These are phyloP conservation scores for Russula emetica DNA, from an alignment of 768 basidiomycete genomes.

Conservation along the genomic window DNA sequence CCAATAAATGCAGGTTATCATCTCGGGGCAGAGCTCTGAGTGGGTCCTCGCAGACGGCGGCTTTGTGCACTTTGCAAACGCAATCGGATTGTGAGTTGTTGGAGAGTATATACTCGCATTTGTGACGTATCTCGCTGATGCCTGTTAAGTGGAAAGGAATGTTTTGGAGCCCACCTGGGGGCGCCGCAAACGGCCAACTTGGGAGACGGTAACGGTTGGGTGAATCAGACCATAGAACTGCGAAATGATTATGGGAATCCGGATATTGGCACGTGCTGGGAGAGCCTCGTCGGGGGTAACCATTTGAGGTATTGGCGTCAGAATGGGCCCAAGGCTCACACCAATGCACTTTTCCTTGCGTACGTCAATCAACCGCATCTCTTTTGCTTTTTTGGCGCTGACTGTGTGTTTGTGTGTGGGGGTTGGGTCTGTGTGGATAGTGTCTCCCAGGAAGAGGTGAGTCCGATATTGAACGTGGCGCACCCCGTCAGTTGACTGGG, in stretches of 20 bases:
- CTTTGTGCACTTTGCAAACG: constrained; percentile 20
- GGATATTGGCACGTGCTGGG: constrained; percentile 41
- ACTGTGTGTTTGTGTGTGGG: too few species aligned
- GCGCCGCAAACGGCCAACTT: constrained; percentile 42
- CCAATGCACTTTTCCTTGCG: constrained; percentile 38
- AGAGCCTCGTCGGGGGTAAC: constrained; percentile 32
- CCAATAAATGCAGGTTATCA: constrained; percentile 26
- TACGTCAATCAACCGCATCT: constrained; percentile 24
- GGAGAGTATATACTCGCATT: background rate
- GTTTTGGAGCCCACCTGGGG: constrained; percentile 36
- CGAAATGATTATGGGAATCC: constrained; percentile 42
- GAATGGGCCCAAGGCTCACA: constrained; percentile 33
- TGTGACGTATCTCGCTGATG: background rate
- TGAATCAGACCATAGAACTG: constrained; percentile 44
- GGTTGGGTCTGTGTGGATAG: background rate
- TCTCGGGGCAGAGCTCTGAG: constrained; percentile 21
- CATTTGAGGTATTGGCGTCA: constrained; percentile 32
- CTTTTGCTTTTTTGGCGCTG: background rate
- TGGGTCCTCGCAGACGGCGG: constrained; percentile 24
- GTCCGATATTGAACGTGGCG: background rate
- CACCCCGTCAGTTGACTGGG: too few species aligned
- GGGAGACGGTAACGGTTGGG: constrained; percentile 45
- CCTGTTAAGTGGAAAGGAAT: constrained; percentile 29
- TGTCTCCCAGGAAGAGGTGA: constrained; percentile 30
- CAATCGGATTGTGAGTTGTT: constrained; percentile 24